Evolutionary conservation across 106 monocot species (phyloP), one percentile per base, ranked within the genome.

Genomic region (Allium sativum): DNA sequence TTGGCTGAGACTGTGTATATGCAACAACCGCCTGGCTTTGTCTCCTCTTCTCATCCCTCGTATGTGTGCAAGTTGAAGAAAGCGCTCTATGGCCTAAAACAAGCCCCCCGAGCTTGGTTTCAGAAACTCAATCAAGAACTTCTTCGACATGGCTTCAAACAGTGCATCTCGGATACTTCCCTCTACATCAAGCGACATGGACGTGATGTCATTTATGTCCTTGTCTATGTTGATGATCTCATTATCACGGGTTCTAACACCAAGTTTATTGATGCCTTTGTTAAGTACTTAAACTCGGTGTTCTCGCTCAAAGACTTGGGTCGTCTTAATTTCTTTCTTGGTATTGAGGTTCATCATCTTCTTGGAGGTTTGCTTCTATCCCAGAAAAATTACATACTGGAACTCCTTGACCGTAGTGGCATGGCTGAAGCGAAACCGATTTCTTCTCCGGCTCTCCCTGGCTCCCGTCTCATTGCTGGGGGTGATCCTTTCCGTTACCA

Each of bases 141-240:
- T n/a, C n/a, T n/a, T n/a, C n/a, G n/a, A n/a, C n/a, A n/a, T n/a
- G n/a, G n/a, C n/a, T n/a, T n/a, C n/a, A n/a, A n/a, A n/a, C n/a
- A n/a, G n/a, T n/a, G n/a, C n/a, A n/a, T n/a, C n/a, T n/a, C n/a
- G n/a, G n/a, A n/a, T n/a, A n/a, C n/a, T n/a, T n/a, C n/a, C n/a
- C n/a, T n/a, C n/a, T n/a, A n/a, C n/a, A n/a, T n/a, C n/a, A n/a
- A n/a, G n/a, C n/a, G n/a, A n/a, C n/a, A n/a, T n/a, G n/a, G n/a
- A n/a, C n/a, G n/a, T n/a, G n/a, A 50, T 15, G 3, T 55, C 6
- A 21, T 57, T 18, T 57, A 22, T 57, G 9, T 57, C 10, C 56
- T 57, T 21, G 56, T 57, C 40, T 57, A 57, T 21, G 6, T 57
- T 13, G 56, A 57, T 57, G 56, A 57, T 31, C 21, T 57, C 16